Evolutionary conservation across 139 green algal genomes (phyloP).

Genomic region (Astrephomene gubernaculifera): DNA sequence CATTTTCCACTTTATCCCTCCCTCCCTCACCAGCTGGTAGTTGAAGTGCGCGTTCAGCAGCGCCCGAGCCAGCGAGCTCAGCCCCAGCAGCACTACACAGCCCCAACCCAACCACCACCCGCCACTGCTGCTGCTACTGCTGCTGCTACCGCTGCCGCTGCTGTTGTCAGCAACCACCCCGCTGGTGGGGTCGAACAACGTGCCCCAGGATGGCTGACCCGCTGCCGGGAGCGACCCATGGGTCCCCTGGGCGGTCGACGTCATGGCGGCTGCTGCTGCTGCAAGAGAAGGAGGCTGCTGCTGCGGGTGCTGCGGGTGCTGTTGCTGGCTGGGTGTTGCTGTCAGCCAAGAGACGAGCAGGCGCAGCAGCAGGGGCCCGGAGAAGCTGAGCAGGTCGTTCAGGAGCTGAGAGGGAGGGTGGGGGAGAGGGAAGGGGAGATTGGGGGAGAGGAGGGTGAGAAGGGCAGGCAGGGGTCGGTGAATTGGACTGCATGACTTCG

Average conservation of each 20-base stretch:
- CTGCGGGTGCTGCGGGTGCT: no score
- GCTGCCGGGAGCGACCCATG: background rate
- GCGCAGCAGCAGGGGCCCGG: slow-evolving; percentile 82
- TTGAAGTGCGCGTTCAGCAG: slow-evolving; percentile 80
- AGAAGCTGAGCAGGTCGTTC: slow-evolving; percentile 79
- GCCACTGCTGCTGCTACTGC: background rate
- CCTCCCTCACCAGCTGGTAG: slow-evolving; percentile 62
- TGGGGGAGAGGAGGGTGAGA: background rate
- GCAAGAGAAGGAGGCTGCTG: background rate
- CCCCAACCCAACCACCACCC: slow-evolving; percentile 48
- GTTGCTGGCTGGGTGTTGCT: no score
- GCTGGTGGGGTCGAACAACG: no score
- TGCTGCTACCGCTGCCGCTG: background rate
- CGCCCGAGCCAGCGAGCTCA: slow-evolving; percentile 39
- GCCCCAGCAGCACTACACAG: slow-evolving; percentile 41
- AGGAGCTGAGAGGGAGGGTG: slow-evolving; percentile 49
- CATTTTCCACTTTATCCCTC: background rate
- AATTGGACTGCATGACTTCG: background rate
- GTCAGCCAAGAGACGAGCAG: slow-evolving; percentile 74
- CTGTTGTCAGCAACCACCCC: background rate
- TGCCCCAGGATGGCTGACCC: no score
- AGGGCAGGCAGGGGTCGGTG: background rate
- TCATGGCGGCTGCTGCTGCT: no score
- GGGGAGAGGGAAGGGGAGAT: background rate
- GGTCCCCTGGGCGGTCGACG: no score